Evolutionary conservation across 176 grass and related monocot genomes (phyloP).

Genomic region (Oryza longistaminata): DNA sequence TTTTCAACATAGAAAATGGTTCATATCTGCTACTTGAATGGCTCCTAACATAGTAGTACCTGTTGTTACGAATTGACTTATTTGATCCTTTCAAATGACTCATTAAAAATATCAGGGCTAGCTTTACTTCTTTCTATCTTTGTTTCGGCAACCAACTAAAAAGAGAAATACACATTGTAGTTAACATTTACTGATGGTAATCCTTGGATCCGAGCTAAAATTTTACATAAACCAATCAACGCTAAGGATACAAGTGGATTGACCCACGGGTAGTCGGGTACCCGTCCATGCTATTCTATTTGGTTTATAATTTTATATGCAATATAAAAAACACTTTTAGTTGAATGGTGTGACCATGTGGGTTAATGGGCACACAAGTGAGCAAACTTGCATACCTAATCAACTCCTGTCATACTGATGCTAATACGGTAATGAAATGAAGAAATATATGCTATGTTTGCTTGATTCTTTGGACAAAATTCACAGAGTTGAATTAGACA

Average conservation of each 20-base stretch:
- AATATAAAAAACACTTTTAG: neutral
- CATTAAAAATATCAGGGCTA: neutral
- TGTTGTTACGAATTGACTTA: constrained; percentile 23
- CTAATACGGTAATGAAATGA: constrained; percentile 18
- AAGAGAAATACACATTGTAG: neutral
- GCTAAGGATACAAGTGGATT: neutral
- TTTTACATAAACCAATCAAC: constrained; percentile 14
- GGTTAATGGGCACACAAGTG: neutral
- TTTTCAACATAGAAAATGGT: neutral
- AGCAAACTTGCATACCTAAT: neutral
- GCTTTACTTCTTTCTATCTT: constrained; percentile 11
- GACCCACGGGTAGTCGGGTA: neutral
- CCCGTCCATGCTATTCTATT: neutral
- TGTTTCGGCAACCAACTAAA: constrained; percentile 3
- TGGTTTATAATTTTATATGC: neutral
- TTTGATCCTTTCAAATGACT: constrained; percentile 18
- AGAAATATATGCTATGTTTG: neutral
- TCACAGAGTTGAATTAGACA: neutral
- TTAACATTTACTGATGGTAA: constrained; percentile 21
- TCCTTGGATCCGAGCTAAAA: constrained; percentile 14
- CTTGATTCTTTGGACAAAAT: neutral
- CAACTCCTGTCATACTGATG: neutral
- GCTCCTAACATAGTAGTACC: neutral
- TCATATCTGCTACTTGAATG: neutral
- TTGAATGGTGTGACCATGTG: neutral